phyloP scores from a whole-genome alignment of 139 green algal species.

The Auxenochlorella pyrenoidosa region DNA sequence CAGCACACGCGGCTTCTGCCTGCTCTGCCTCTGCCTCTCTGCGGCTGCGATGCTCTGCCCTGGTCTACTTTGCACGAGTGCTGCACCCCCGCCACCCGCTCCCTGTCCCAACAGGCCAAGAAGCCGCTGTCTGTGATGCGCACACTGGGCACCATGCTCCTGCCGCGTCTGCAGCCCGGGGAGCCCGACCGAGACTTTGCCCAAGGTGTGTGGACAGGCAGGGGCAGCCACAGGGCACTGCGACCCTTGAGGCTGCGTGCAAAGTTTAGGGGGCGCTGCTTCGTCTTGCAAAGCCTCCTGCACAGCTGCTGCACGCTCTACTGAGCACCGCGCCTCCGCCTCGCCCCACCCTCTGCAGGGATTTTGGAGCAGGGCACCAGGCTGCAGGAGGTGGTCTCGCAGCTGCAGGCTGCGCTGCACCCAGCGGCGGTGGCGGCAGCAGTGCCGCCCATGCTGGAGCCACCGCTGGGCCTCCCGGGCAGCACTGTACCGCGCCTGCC shows the following conservation, averaged over 20 bases:
- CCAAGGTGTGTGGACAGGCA: slow-evolving; percentile 30
- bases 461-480: neutral
- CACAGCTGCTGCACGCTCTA: no score
- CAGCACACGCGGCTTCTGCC: no score
- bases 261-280: no score
- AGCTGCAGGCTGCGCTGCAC: slow-evolving; percentile 58
- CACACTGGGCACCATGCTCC: slow-evolving; percentile 73
- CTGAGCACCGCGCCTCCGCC: neutral
- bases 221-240: no score
- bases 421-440: neutral
- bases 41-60: no score
- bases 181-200: slow-evolving; percentile 73
- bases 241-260: no score
- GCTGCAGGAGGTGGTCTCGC: slow-evolving; percentile 63
- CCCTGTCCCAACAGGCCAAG: slow-evolving; percentile 37
- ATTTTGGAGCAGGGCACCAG: slow-evolving; percentile 62
- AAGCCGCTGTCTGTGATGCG: slow-evolving; percentile 68
- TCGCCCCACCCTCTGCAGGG: neutral
- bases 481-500: neutral
- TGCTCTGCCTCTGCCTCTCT: no score
- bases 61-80: no score
- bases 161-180: slow-evolving; percentile 55
- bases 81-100: no score
- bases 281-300: neutral
- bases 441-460: slow-evolving; percentile 8